Evolutionary conservation across 139 green algal species (phyloP), one percentile per base, ranked within the genome.

Genomic region (Limnomonas spitsbergensis): DNA sequence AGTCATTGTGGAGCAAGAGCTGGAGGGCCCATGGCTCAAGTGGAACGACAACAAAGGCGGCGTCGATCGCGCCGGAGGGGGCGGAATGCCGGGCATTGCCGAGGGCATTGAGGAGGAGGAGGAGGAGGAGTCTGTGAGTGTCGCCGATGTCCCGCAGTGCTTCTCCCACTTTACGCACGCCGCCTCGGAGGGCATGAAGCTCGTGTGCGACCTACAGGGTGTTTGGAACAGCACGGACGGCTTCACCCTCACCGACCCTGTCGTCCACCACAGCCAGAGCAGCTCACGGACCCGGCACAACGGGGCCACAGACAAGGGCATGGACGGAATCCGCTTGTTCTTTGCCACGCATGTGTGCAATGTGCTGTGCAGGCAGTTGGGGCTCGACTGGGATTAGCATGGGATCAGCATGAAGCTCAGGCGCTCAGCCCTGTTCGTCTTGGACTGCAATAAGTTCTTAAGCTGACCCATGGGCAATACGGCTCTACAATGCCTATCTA

Each of bases 141-240:
- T 35, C 0, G 78, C 83, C 1, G 32, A 87, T 40, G 77, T 83
- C 26, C 83, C 83, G 38, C 83, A 88, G 54, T 69, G 52, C 40
- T 88, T 88, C 77, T 85, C 83, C 34, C 75, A 85, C 79, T 85
- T 85, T 75, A 85, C 76, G 0, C 76, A 83, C 42, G 37, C 68
- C 6, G 69, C 34, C 47, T 80, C 79, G 27, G 26, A 20, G 2
- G 76, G 83, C n/a, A 39, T 31, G 71, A 85, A 83, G 69, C 72
- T 88, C 39, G 83, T 88, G 56, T 88, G 83, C 66, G 83, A 88
- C 72, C 42, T 88, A 35, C 83, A 84, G 74, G 83, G 83, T 31
- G 76, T 85, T 68, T 85, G 75, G 75, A 85, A 82, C 61, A 1
- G 53, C 0, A 40, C 29, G 1, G 80, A 85, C 38, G 72, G 77